These are phyloP conservation scores for Gaultheria prostrata DNA, from an alignment of 148 eudicot genomes.

Conservation along the genomic window DNA sequence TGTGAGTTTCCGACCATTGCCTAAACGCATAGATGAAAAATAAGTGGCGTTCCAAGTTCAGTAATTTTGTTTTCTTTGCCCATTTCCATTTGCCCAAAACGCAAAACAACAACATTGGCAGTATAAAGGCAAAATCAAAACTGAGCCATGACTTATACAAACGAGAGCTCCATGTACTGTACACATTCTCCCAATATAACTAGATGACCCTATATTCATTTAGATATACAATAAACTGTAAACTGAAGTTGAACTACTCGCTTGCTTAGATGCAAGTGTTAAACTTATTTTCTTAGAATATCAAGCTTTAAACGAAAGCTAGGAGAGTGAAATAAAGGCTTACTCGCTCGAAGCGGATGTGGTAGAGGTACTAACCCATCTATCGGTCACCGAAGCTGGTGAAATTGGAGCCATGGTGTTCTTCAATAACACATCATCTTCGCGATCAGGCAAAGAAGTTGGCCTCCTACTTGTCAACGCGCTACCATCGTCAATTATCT, in stretches of 20 bases:
- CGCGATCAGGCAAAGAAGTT: no score
- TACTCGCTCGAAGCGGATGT: background rate
- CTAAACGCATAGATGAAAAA: no score
- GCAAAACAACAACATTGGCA: no score
- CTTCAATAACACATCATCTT: conserved; percentile 37
- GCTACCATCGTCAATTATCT: no score
- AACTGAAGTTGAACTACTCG: background rate
- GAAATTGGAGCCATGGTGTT: conserved; percentile 7
- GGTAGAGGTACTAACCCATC: conserved; percentile 1
- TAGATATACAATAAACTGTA: background rate
- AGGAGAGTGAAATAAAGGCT: background rate
- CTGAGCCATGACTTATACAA: no score
- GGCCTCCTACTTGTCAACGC: no score
- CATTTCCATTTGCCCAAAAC: no score
- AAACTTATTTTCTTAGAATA: background rate
- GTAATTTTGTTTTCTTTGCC: no score
- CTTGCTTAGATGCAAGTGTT: background rate
- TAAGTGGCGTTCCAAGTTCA: no score
- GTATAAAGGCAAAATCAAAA: no score
- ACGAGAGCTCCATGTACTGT: background rate
- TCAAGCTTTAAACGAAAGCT: background rate
- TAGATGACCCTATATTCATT: background rate
- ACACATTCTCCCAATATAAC: background rate
- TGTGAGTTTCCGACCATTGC: no score
- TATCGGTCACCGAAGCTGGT: background rate